These are phyloP conservation scores for Phytophthora palmivora DNA, from an alignment of 352 stramenopile genomes.

Conservation along the genomic window DNA sequence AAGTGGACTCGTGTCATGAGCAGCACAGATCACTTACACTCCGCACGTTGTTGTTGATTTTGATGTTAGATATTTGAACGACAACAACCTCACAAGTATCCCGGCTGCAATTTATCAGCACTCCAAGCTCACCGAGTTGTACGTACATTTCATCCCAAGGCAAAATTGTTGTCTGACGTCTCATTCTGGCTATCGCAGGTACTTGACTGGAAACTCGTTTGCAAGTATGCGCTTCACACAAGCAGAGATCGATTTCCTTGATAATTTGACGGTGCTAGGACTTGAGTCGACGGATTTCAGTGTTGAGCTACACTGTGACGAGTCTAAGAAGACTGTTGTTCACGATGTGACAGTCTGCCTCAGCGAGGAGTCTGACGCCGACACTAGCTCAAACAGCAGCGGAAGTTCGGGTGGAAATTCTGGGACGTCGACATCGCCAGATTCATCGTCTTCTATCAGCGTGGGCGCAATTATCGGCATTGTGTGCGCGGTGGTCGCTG, in stretches of 20 bases:
- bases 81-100: conserved; percentile 58
- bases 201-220: conserved; percentile 50
- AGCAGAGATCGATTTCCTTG: conserved; percentile 30
- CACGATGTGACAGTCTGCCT: conserved; percentile 36
- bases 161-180: not conserved
- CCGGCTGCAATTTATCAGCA: conserved; percentile 53
- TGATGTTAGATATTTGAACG: conserved; percentile 38
- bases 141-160: conserved; percentile 10
- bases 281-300: conserved; percentile 40
- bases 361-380: conserved; percentile 12
- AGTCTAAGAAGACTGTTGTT: conserved; percentile 22
- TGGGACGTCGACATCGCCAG: not conserved
- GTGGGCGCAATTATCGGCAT: not conserved
- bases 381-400: not conserved
- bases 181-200: conserved; percentile 6
- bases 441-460: not conserved
- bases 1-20: not conserved
- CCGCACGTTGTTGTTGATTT: not conserved
- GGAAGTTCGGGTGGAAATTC: not conserved
- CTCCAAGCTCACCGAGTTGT: conserved; percentile 45
- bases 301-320: conserved; percentile 33
- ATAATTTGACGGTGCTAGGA: conserved; percentile 37
- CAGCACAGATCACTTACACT: not conserved
- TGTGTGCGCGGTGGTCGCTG: not conserved
- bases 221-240: conserved; percentile 41